Base-by-base conservation (phyloP, 148 eudicot genomes). In the Selenicereus undatus region DNA sequence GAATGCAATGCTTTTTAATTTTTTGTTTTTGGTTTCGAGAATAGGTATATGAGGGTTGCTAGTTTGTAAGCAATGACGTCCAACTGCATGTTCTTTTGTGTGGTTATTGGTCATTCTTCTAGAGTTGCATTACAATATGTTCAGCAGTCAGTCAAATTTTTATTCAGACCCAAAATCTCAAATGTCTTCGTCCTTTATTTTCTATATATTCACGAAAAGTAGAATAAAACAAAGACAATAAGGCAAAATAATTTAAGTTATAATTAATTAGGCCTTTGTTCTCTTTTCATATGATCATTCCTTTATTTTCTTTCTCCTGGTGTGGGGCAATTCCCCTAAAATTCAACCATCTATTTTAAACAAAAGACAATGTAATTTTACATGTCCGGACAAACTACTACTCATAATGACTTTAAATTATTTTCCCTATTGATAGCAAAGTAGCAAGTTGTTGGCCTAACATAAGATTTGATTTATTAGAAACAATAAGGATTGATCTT, bases 301-400 rank as follows among this genome's bases (percentile, higher is more conserved):
- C 70, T n/a, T 65, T 26, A 24, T 65, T n/a, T 24, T 1, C 22
- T 26, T n/a, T 65, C 32, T 32, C 3, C 5, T 8, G 32, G 70
- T 11, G 35, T 24, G 6, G 8, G 21, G 18, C 0, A 26, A n/a
- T 17, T 12, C 0, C 10, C 43, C 48, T 71, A 48, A 21, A 39
- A 39, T 35, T 35, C 42, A 69, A 68, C 43, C 29, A 39, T 76
- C 80, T 32, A 56, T 73, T 65, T 78, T 78, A 50, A 35, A 73
- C 77, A 82, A 73, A 26, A 18, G 84, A 62, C 78, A 71, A 60
- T 27, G 66, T 72, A 74, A 73, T 71, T 8, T 70, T 29, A 48
- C 84, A 77, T 74, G 74, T 60, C 65, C 71, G 11, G 69, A 79
- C 76, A 79, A 79, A 79, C 76, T 54, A 79, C 81, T 71, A 65